Conservation (phyloP, 495 filamentous ascomycete species). For the Halenospora varia region DNA sequence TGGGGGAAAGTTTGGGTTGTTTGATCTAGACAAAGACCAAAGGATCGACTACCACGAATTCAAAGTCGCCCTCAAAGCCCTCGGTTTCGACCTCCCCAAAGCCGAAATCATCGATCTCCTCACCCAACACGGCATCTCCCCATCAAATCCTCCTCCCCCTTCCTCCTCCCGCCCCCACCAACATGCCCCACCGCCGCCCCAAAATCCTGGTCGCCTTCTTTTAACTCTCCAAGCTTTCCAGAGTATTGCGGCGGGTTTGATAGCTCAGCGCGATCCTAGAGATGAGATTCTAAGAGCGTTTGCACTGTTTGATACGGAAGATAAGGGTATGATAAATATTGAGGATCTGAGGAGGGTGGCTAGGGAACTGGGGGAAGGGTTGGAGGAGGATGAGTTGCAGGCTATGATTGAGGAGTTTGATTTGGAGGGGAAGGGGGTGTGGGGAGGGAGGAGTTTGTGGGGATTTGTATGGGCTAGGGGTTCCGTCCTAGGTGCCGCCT, state of each 20-base stretch:
- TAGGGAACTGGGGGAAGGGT: conserved; percentile 81
- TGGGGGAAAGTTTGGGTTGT: conserved; percentile 91
- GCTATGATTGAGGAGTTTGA: conserved; percentile 99
- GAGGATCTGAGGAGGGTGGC: conserved; percentile 85
- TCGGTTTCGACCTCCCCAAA: conserved; percentile 89
- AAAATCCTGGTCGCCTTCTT: conserved; percentile 45
- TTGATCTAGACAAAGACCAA: conserved; percentile 94
- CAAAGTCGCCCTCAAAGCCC: conserved; percentile 93
- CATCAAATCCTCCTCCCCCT: conserved; percentile 28
- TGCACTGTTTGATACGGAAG: conserved; percentile 70
- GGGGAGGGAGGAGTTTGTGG: conserved; percentile 83
- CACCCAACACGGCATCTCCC: conserved; percentile 64
- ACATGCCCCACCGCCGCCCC: background rate
- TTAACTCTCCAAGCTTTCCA: conserved; percentile 73
- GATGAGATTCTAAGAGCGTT: conserved; percentile 94
- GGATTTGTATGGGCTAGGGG: conserved; percentile 53
- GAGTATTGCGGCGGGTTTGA: conserved; percentile 72
- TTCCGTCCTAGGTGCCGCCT: too few species aligned
- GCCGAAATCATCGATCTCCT: conserved; percentile 74
- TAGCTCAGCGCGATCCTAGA: conserved; percentile 74
- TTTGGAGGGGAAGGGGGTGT: conserved; percentile 89
- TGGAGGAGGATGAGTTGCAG: conserved; percentile 87
- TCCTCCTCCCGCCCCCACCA: conserved; percentile 36
- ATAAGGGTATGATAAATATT: conserved; percentile 80
- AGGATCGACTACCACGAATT: conserved; percentile 97